Evolutionary conservation across 495 filamentous ascomycete genomes (phyloP).

Genomic region (Chlorociboria aeruginascens): DNA sequence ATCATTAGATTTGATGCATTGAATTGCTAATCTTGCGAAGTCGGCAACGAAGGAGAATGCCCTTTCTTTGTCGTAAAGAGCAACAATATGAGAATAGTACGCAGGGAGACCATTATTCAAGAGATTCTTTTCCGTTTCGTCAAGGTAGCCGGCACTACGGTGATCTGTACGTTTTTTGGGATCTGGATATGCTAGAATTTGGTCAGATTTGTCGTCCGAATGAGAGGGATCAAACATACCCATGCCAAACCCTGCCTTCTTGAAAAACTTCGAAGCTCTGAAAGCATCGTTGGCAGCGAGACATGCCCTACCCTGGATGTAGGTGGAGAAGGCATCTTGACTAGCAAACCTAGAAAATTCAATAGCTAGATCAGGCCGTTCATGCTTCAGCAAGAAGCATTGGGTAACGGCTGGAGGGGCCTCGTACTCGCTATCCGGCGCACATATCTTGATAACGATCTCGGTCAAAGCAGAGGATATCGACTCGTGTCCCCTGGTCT

Average conservation of each 20-base stretch:
- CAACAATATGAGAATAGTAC: slow-evolving; percentile 79
- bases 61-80: slow-evolving; percentile 65
- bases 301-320: slow-evolving; percentile 73
- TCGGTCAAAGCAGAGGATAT: slow-evolving; percentile 42
- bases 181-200: slow-evolving; percentile 12
- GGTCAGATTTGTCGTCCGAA: background rate
- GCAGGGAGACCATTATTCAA: slow-evolving; percentile 67
- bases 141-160: slow-evolving; percentile 49
- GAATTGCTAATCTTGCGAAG: slow-evolving; percentile 69
- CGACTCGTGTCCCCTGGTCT: slow-evolving; percentile 25
- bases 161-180: slow-evolving; percentile 21
- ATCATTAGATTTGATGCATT: slow-evolving; percentile 36
- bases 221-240: slow-evolving; percentile 40
- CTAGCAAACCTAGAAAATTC: slow-evolving; percentile 62
- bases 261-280: slow-evolving; percentile 65
- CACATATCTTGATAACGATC: slow-evolving; percentile 31
- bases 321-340: slow-evolving; percentile 61
- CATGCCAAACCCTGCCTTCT: slow-evolving; percentile 69
- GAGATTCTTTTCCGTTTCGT: slow-evolving; percentile 55
- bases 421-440: slow-evolving; percentile 37
- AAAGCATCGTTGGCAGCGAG: slow-evolving; percentile 60
- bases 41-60: slow-evolving; percentile 70
- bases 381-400: slow-evolving; percentile 56
- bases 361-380: slow-evolving; percentile 58
- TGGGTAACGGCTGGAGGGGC: slow-evolving; percentile 43